Base-by-base conservation (phyloP, 1,139 yeast genomes). In the Geotrichum candidum region DNA sequence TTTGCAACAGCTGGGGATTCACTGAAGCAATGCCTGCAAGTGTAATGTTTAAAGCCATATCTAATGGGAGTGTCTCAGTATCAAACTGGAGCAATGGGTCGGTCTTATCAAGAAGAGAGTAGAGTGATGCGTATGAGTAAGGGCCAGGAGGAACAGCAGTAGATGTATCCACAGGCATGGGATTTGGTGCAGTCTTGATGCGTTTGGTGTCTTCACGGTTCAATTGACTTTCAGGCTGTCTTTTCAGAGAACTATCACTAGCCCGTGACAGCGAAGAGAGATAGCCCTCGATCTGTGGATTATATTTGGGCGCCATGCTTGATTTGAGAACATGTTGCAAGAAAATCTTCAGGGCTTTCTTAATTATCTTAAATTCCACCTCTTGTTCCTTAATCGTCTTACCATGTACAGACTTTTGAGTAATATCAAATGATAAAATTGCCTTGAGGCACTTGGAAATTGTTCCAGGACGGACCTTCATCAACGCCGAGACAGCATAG, bases 61-160 rank as follows among this genome's bases (percentile, higher is more conserved):
- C 84, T 48, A 81, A 82, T 1, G 95, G 88, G 18, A 92, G 77
- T 9, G 83, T 77, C 7, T 89, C 80, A 58, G 90, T 83, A 72
- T 91, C 94, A 69, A 90, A 87, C 57, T 80, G 78, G 33, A 84
- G 82, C 56, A 86, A 73, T 56, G 86, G 84, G 71, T 87, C 85
- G 45, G 75, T 73, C 1, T 85, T 78, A 59, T 84, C 87, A 64
- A 87, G 85, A 63, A 92, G 78, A 53, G 86, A 83, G 72, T 84
- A 92, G 51, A 77, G 64, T 7, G 73, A 68, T 27, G 76, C 68
- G 56, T 70, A 73, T 3, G 77, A 74, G 50, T 68, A 72, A 0
- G 71, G 70, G 0, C 75, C 75, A 1, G 71, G 60, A 0, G 75
- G 74, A 57, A 73, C 66, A 11, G 58, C 51, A 0, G 72, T 69